Evolutionary conservation across 2,329 filamentous ascomycete genomes (phyloP).

Genomic region (Trichoderma endophyticum): DNA sequence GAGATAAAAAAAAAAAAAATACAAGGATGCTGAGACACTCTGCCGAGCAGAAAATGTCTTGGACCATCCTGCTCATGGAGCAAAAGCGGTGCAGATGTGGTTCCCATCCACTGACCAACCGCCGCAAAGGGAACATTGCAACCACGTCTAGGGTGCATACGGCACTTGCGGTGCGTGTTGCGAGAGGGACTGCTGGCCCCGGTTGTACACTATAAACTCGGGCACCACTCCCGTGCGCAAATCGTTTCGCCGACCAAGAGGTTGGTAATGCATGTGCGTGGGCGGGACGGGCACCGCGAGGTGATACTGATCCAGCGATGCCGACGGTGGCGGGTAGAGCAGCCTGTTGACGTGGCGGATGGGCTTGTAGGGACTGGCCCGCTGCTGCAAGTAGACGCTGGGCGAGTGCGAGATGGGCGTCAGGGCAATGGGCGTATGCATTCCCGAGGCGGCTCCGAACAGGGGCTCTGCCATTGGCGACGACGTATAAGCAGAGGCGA

Average conservation of each 20-base stretch:
- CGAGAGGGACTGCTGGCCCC: slow-evolving; percentile 27
- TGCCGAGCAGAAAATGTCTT: neutral
- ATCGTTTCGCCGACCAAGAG: slow-evolving; percentile 66
- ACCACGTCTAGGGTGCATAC: slow-evolving; percentile 36
- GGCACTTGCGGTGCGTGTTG: slow-evolving; percentile 32
- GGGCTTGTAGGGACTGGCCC: slow-evolving; percentile 88
- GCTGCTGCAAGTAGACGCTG: slow-evolving; percentile 80
- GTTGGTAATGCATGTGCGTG: slow-evolving; percentile 79
- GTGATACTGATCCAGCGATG: slow-evolving; percentile 72
- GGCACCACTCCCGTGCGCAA: slow-evolving; percentile 70
- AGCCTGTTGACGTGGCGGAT: slow-evolving; percentile 86
- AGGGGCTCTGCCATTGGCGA: slow-evolving; percentile 66
- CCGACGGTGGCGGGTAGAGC: slow-evolving; percentile 80
- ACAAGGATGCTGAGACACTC: slow-evolving; percentile 7
- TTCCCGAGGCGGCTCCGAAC: slow-evolving; percentile 46
- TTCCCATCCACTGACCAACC: slow-evolving; percentile 7
- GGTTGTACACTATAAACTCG: slow-evolving; percentile 47
- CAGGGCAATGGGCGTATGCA: slow-evolving; percentile 55
- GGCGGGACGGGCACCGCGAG: slow-evolving; percentile 56
- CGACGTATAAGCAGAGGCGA: slow-evolving; percentile 49
- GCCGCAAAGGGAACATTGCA: slow-evolving; percentile 21
- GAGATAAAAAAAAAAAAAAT: slow-evolving; percentile 17
- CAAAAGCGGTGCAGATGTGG: neutral
- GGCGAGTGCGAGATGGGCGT: slow-evolving; percentile 77
- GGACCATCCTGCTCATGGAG: neutral